Evolutionary conservation across 2,329 filamentous ascomycete species (phyloP), one percentile per base, ranked within the genome.

Genomic region (Tetracladium maxilliforme): DNA sequence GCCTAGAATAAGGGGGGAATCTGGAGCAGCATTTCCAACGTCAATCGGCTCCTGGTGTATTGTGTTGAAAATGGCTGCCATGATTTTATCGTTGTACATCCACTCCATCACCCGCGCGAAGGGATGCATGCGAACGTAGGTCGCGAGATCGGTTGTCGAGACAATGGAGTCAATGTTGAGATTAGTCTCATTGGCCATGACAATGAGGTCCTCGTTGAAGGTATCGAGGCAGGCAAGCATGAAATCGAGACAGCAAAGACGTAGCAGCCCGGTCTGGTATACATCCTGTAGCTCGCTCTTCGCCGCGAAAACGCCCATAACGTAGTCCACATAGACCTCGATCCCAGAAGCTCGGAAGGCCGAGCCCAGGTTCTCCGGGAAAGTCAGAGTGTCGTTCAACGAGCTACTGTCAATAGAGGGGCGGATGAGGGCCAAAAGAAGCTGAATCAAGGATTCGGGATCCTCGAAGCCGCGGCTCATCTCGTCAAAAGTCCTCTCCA

Each of bases 81-180:
- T 70, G 13, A 94, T 81, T 35, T 78, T 82, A 41, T 92, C 82
- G 44, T 92, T 94, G 50, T 92, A 93, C 51, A 98, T 70, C 84
- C 90, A 95, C 44, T 98, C 90, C 80, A 95, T 94, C 10, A 92
- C 76, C 30, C 92, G 72, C 4, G 81, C 74, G 42, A 95, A 98
- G 1, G 92, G 87, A 51, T 98, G 92, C 26, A 93, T 65, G 14
- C 73, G 70, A 30, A 90, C 72, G 44, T 98, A 99, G 6, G 68
- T 65, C 24, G 73, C 70, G 5, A 95, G 58, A 28, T 80, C 79
- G 4, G 75, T 77, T 4, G 81, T 65, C 21, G 65, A 65, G 35
- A 92, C 81, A 10, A 78, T 69, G 7, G 65, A 54, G 44, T 94
- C 84, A 10, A 92, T 72, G 14, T 69, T 58, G 16, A 92, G 61